Base-by-base conservation (phyloP, 1,284 basidiomycete genomes). In the Veloporphyrellus conicus region DNA sequence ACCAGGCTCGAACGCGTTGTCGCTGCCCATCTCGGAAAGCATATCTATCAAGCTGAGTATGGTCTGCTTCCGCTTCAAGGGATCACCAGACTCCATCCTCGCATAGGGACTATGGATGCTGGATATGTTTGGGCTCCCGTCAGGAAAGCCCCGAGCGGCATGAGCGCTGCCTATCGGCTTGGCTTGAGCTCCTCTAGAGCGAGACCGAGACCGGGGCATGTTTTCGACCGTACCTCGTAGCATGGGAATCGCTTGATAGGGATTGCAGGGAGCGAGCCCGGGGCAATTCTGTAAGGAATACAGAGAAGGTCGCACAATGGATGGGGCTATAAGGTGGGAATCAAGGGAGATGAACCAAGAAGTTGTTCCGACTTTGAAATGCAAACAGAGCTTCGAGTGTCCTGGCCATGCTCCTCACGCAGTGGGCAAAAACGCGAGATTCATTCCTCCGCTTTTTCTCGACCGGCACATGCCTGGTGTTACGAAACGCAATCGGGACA, bases 11-110 rank as follows among this genome's bases (percentile, higher is more conserved):
- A 71, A 50, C 29, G 67, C 70, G n/a, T 71, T 73, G 43, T 78
- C 76, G 45, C 74, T 72, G 58, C 74, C 74, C 52, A 88, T 56
- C 49, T 87, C 77, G 53, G 79, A 76, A 52, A 78, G 59, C 31
- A 73, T 72, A 54, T 88, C 83, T 43, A 89, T 73, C 52, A 87
- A 63, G 53, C 73, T 82, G 34, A 84, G 64, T 43, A 87, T 73
- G 1, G 82, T 84, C 57, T 84, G 77, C 57, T 76, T 80, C 35
- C 83, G 69, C 51, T 62, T 72, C 43, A 66, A 47, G 45, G 61
- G 63, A 53, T 61, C 64, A 19, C 40, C 6, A 25, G 54, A 45
- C 47, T 68, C 64, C 50, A 56, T 54, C 25, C 63, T 62, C 42
- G 63, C 52, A 38, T 61, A 69, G n/a, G 63, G 58, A 44, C 60